A percentile compares a stretch with the other conserved stretches of the same genome.
Conservation (phyloP, 805 yeast genomes). For the Barnettozyma salicaria region DNA sequence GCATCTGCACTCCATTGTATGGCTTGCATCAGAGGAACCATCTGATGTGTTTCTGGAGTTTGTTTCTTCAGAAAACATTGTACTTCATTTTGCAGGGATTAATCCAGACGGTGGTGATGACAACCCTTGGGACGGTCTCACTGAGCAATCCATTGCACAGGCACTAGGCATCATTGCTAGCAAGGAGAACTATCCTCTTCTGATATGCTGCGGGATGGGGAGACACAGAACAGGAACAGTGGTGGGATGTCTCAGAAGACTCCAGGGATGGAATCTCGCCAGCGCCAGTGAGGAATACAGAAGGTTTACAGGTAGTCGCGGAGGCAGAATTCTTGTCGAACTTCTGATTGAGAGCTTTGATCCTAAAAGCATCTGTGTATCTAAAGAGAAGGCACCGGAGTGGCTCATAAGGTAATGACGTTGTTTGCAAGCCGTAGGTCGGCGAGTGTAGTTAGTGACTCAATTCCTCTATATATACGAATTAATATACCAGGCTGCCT, state of each 20-base stretch:
- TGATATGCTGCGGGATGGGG: slow-evolving; percentile 98
- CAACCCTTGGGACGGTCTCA: slow-evolving; percentile 95
- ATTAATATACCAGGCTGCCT: no score
- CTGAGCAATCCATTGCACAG: slow-evolving; percentile 71
- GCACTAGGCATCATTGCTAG: slow-evolving; percentile 75
- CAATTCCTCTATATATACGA: no score
- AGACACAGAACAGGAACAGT: slow-evolving; percentile 96
- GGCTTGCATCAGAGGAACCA: slow-evolving; percentile 97
- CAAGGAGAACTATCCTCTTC: slow-evolving; percentile 69
- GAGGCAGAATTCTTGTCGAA: slow-evolving; percentile 90
- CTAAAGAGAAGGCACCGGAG: slow-evolving; percentile 38
- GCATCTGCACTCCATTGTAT: slow-evolving; percentile 70
- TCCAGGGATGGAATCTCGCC: slow-evolving; percentile 98
- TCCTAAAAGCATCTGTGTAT: slow-evolving; percentile 37
- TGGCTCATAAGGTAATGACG: slow-evolving; percentile 32
- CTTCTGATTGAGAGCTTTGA: slow-evolving; percentile 74
- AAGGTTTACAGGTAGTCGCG: slow-evolving; percentile 86
- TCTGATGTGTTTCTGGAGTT: slow-evolving; percentile 80
- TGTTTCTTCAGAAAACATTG: slow-evolving; percentile 65
- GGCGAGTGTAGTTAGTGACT: no score
- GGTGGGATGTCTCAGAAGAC: slow-evolving; percentile 82
- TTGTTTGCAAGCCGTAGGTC: not conserved
- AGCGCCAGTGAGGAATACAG: slow-evolving; percentile 89
- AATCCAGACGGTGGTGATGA: slow-evolving; percentile 69
- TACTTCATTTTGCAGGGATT: slow-evolving; percentile 76